phyloP scores from a whole-genome alignment of 352 stramenopile species.

The Phytophthora cajani region DNA sequence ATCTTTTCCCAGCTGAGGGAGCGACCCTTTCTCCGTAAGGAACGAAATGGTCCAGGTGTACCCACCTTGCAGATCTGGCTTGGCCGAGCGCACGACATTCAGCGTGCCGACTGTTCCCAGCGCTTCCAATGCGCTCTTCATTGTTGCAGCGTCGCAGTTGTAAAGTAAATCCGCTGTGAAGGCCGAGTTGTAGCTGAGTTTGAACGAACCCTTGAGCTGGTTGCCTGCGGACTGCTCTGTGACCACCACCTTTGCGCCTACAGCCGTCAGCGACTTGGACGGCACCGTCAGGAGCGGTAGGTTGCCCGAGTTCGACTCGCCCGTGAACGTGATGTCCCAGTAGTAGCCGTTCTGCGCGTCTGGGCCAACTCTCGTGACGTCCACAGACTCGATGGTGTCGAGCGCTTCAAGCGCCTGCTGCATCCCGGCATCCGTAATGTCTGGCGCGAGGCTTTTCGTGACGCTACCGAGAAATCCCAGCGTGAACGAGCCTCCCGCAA shows the following conservation, averaged over 20 bases:
- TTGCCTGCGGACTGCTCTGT: conserved; percentile 56
- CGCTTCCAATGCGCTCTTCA: conserved; percentile 69
- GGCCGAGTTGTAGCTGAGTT: conserved; percentile 50
- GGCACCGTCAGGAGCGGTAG: conserved; percentile 61
- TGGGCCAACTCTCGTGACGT: conserved; percentile 58
- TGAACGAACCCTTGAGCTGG: conserved; percentile 73
- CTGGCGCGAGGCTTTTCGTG: conserved; percentile 84
- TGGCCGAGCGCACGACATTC: conserved; percentile 61
- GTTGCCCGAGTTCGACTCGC: conserved; percentile 65
- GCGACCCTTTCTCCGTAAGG: conserved; percentile 65
- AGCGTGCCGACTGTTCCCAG: conserved; percentile 60
- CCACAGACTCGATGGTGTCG: conserved; percentile 64
- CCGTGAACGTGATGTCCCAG: conserved; percentile 86
- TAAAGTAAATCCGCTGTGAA: conserved; percentile 80
- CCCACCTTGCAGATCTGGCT: conserved; percentile 82
- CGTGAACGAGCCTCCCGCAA: conserved; percentile 90
- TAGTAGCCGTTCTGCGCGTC: conserved; percentile 69
- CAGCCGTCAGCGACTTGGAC: conserved; percentile 45
- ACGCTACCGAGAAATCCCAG: conserved; percentile 90
- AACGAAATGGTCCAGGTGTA: conserved; percentile 97
- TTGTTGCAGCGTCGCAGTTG: conserved; percentile 73
- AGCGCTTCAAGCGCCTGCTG: conserved; percentile 68
- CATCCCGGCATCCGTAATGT: conserved; percentile 78
- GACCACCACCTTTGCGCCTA: conserved; percentile 47
- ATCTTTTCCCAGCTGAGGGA: conserved; percentile 44